These are phyloP conservation scores for Tillandsia leiboldiana DNA, from an alignment of 176 grass and related monocot genomes.

Conservation along the genomic window DNA sequence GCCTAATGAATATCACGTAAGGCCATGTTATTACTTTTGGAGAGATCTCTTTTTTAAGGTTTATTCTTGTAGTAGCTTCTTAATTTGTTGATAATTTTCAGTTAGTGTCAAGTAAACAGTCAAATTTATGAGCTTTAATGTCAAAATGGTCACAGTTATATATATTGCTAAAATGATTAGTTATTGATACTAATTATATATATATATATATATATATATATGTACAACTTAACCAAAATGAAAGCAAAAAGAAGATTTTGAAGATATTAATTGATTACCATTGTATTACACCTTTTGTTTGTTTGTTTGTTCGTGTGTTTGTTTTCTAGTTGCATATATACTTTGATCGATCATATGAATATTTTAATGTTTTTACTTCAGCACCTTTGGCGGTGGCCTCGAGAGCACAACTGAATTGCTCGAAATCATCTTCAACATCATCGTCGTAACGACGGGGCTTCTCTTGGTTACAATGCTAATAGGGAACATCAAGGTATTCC, in stretches of 20 bases:
- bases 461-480: constrained; percentile 87
- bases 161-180: no score
- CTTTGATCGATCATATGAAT: neutral
- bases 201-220: neutral
- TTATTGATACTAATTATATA: neutral
- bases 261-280: no score
- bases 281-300: no score
- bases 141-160: no score
- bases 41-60: no score
- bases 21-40: no score
- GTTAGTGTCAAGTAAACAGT: no score
- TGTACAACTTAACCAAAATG: neutral
- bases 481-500: constrained; percentile 77
- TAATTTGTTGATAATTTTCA: no score
- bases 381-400: constrained; percentile 65
- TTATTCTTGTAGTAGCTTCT: no score
- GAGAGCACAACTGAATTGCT: constrained; percentile 93
- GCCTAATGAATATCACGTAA: constrained; percentile 78
- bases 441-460: constrained; percentile 61
- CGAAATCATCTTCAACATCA: constrained; percentile 94
- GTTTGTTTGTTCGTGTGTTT: no score
- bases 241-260: neutral
- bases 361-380: constrained; percentile 8
- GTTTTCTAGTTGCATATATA: neutral
- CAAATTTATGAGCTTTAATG: no score